Evolutionary conservation across 1,139 yeast species (phyloP), one percentile per base, ranked within the genome.

Genomic region (Yamadazyma dushanensis): DNA sequence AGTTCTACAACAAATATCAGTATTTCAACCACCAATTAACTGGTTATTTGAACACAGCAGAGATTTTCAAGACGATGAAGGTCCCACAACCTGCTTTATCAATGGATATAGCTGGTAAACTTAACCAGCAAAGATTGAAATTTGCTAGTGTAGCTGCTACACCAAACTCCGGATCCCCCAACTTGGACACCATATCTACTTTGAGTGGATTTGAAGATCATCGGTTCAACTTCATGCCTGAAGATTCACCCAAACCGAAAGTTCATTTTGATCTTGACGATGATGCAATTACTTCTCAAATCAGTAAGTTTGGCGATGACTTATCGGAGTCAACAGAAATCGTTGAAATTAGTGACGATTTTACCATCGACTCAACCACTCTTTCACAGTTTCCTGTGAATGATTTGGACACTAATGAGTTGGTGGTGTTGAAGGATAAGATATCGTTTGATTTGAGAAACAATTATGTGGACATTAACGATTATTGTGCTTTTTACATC

Each of bases 391-490:
- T 45, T 18, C 22, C 36, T 6, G 26, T 37, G 5, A 36, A 34
- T 16, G 31, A 23, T n/a, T 26, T 27, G 17, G 49, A 46, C 29
- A 37, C 40, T 8, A 35, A 39, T 6, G 73, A 69, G 34, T 49
- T 69, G 35, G 40, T 47, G 20, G 63, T 65, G 37, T 51, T 69
- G 45, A 63, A 59, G 39, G 68, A 66, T 30, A 69, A 68, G 45
- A 66, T 70, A 16, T 55, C 57, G 36, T 70, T 67, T 38, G 74
- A 69, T 41, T 62, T 69, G 41, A 54, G 67, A 29, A 68, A 70
- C 48, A 70, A 70, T 40, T 69, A 61, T 47, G 73, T 69, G 27
- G 73, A 69, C 49, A 59, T 68, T 30, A 68, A 67, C 43, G 75
- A 70, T 43, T 70, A 69, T 38, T 70, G 76, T 57, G 66, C 73